A percentile compares a stretch with the other conserved stretches of the same genome.
These are phyloP conservation scores for Trametes maxima DNA, from an alignment of 768 basidiomycete genomes.

Conservation along the genomic window DNA sequence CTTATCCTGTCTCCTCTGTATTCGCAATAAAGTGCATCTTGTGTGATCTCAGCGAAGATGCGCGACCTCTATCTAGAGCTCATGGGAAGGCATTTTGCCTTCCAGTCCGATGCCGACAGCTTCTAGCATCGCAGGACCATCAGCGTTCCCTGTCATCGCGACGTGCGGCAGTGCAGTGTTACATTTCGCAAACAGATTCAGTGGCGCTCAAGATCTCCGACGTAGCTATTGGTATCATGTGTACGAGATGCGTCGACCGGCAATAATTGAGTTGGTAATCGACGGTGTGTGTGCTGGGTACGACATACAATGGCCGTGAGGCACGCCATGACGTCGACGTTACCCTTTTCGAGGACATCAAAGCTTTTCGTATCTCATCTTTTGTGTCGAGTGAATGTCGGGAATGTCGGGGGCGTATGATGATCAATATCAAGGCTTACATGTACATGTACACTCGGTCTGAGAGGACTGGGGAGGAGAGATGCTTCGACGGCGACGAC, in stretches of 20 bases:
- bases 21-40: not conserved
- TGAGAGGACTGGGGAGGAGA: not conserved
- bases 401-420: not conserved
- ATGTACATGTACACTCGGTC: too few species aligned
- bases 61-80: not conserved
- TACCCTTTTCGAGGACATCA: not conserved
- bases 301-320: too few species aligned
- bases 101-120: not conserved
- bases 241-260: not conserved
- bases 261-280: too few species aligned
- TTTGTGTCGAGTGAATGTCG: not conserved
- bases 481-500: slow-evolving; percentile 5
- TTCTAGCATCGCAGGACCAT: not conserved
- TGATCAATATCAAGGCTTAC: not conserved
- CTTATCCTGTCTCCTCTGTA: not conserved
- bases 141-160: not conserved
- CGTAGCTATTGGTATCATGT: not conserved
- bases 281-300: too few species aligned
- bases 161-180: slow-evolving; percentile 4
- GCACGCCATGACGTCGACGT: not conserved
- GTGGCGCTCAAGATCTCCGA: not conserved
- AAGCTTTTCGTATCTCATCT: not conserved
- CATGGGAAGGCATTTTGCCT: not conserved
- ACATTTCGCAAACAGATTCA: not conserved
- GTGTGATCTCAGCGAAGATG: not conserved